phyloP scores from a whole-genome alignment of 495 filamentous ascomycete species.

The Cladorrhinum samala region DNA sequence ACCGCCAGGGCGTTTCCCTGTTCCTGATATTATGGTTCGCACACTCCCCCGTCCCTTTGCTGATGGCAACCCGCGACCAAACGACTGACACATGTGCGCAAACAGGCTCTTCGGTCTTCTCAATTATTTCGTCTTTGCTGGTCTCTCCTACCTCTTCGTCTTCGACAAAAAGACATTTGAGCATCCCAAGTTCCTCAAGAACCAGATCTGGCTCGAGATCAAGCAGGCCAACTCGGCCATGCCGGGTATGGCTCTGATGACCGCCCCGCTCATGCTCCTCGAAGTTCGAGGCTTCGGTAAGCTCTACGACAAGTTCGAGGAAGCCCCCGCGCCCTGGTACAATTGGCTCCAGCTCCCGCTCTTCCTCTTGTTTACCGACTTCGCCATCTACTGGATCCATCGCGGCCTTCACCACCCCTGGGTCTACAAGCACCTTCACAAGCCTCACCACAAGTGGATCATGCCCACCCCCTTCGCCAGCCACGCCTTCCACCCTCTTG shows the following conservation, averaged over 20 bases:
- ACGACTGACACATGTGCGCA: too few species aligned
- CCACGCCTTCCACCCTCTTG: constrained; percentile 91
- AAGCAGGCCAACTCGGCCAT: constrained; percentile 65
- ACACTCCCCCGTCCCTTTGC: background rate
- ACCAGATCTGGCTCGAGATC: constrained; percentile 87
- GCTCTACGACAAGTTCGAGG: constrained; percentile 70
- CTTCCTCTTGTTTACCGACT: constrained; percentile 90
- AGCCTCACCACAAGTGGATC: constrained; percentile 99
- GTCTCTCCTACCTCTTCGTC: constrained; percentile 82
- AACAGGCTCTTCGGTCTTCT: constrained; percentile 35
- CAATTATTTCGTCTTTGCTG: constrained; percentile 78
- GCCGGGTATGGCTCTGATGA: constrained; percentile 79
- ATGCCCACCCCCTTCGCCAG: constrained; percentile 93
- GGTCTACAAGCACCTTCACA: constrained; percentile 86
- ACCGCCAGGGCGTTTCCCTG: constrained; percentile 67
- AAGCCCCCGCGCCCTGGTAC: constrained; percentile 71
- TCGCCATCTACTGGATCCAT: constrained; percentile 92
- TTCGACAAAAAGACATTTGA: constrained; percentile 87
- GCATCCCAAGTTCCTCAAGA: constrained; percentile 92
- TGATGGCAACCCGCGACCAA: background rate
- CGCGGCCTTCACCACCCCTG: constrained; percentile 77
- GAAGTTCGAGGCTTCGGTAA: constrained; percentile 84
- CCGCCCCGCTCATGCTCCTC: constrained; percentile 71
- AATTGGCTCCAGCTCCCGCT: constrained; percentile 82
- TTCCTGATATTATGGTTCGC: constrained; percentile 82